Evolutionary conservation across 1,139 yeast species (phyloP), one percentile per base, ranked within the genome.

Genomic region (Hyphopichia khmerensis): DNA sequence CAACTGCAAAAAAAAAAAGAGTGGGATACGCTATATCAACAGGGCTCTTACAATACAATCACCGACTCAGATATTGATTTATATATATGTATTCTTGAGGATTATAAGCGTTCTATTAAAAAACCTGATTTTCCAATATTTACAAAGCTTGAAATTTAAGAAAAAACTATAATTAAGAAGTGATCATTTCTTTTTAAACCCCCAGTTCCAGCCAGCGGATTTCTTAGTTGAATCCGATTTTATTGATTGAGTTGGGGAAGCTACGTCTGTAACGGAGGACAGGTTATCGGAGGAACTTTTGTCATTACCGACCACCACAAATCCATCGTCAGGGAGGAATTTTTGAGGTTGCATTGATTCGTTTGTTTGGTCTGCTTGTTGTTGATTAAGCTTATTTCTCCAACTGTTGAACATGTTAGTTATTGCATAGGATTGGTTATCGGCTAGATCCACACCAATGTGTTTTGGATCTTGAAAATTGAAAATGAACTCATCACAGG

Each of bases 401-500:
- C 41, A 39, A 14, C 17, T 34, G 16, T 21, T 39, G 30, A 39
- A 21, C 27, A 39, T 16, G 18, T 32, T 39, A 7, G 61, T 45
- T 33, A 60, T 53, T 39, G 53, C 55, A 46, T 55, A 49, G 3
- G 57, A 45, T 33, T 52, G 56, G 30, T 52, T 53, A 14, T 59
- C 61, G 7, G 47, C 45, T 23, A 65, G 50, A 16, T 55, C 63
- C 23, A 52, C 53, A 3, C 70, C 79, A 41, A 81, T 59, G 61
- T 91, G 97, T 45, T 75, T 74, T 1, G 97, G 96, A 47, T 84
- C 88, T 43, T 89, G 82, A 48, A 93, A 81, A 56, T 90, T 95
- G 67, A 91, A 91, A 29, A 93, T 72, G 55, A 91, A 91, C 56
- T 88, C 95, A 59, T 91, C 98, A 1, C 97, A 88, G 49, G 72